Percentiles rank a stretch among this genome's conserved stretches.
These are phyloP conservation scores for Scutellaria barbata DNA, from an alignment of 257 asterid genomes.

Conservation along the genomic window DNA sequence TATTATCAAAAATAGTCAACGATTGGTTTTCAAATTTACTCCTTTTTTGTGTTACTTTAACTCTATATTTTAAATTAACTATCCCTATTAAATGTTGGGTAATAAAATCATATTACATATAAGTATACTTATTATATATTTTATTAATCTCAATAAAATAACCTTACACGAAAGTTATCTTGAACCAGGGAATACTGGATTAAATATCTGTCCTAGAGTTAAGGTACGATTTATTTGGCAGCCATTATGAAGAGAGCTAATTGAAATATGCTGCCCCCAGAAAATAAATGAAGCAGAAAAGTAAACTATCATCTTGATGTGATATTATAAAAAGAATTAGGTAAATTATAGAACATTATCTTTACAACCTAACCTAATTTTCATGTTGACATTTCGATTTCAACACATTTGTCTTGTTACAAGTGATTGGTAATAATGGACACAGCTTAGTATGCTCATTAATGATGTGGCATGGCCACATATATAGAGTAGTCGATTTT, in stretches of 20 bases:
- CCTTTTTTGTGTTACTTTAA: too few relatives aligned
- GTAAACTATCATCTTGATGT: not conserved
- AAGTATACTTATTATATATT: too few relatives aligned
- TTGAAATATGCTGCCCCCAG: not conserved
- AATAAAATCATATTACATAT: too few relatives aligned
- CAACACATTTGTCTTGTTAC: not conserved
- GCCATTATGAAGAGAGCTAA: not conserved
- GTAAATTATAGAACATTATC: not conserved
- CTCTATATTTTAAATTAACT: too few relatives aligned
- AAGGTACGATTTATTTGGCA: not conserved
- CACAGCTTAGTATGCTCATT: not conserved
- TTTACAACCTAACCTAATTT: constrained; percentile 9
- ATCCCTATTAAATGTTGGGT: too few relatives aligned
- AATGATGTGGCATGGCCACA: not conserved
- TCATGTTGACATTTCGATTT: not conserved
- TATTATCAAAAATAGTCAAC: too few relatives aligned
- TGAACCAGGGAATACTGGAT: too few relatives aligned
- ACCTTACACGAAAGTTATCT: too few relatives aligned
- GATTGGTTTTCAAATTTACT: too few relatives aligned
- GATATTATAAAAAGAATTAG: not conserved
- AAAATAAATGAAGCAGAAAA: not conserved
- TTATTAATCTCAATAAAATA: too few relatives aligned
- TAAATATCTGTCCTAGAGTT: too few relatives aligned
- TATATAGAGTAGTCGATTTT: too few relatives aligned
- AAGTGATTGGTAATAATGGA: not conserved